A percentile compares a stretch with the other conserved stretches of the same genome.
Evolutionary conservation across 2,329 filamentous ascomycete species (phyloP).

Genomic region (Camptophora hylomeconis): DNA sequence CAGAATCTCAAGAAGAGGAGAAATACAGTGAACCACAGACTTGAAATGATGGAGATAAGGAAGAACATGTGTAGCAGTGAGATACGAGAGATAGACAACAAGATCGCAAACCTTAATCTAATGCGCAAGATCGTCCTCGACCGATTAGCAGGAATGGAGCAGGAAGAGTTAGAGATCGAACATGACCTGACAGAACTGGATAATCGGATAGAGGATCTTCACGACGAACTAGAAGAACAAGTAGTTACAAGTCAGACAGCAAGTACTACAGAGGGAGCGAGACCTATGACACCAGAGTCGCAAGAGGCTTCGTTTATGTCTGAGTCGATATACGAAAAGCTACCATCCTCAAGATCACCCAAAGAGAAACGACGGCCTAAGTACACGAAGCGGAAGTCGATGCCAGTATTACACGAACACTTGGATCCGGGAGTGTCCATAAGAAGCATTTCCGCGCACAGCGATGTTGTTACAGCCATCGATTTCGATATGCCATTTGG

Average conservation of each 20-base stretch:
- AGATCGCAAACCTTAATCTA: constrained; percentile 80
- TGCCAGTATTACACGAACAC: constrained; percentile 92
- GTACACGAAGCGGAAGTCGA: constrained; percentile 55
- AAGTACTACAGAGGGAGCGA: constrained; percentile 17
- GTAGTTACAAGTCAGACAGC: constrained; percentile 17
- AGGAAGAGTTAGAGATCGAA: constrained; percentile 81
- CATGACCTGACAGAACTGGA: constrained; percentile 59
- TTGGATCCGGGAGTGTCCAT: constrained; percentile 82
- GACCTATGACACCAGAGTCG: constrained; percentile 30
- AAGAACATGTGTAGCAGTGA: constrained; percentile 98
- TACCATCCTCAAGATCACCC: constrained; percentile 41
- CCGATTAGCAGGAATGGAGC: constrained; percentile 70
- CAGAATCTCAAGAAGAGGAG: constrained; percentile 68
- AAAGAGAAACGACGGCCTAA: constrained; percentile 36
- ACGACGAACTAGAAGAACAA: constrained; percentile 41
- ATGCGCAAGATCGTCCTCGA: constrained; percentile 91
- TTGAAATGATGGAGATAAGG: constrained; percentile 81
- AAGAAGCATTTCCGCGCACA: constrained; percentile 76
- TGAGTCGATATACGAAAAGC: constrained; percentile 89
- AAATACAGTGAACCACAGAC: constrained; percentile 62
- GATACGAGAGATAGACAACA: constrained; percentile 92
- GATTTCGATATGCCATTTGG: constrained; percentile 98
- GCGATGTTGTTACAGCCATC: constrained; percentile 73
- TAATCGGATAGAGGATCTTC: constrained; percentile 49
- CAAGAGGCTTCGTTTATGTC: constrained; percentile 73